Evolutionary conservation across 83 land plant genomes (phyloP).

Genomic region (Thuja plicata): DNA sequence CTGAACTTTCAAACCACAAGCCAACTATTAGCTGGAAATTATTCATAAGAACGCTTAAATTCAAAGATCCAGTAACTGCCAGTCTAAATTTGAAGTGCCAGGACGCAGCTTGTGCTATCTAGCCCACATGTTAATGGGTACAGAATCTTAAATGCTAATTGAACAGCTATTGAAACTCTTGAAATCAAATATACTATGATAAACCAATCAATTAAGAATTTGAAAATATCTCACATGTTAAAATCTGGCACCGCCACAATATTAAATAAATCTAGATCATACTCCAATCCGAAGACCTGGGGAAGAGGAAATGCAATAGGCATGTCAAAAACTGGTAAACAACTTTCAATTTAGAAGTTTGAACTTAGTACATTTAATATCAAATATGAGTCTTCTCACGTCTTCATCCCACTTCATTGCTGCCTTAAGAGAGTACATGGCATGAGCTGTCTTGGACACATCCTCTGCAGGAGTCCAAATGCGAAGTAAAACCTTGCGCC

Average conservation of each 20-base stretch:
- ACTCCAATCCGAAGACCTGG: constrained; percentile 96
- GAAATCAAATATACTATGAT: not conserved
- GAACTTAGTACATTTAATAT: constrained; percentile 2
- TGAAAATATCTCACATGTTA: constrained; percentile 70
- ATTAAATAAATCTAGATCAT: constrained; percentile 97
- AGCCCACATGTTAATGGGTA: not conserved
- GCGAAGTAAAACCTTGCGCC: constrained; percentile 68
- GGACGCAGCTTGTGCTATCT: not conserved
- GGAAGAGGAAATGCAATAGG: not conserved
- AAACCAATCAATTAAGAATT: not conserved
- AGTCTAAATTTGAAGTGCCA: not conserved
- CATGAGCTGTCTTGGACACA: constrained; percentile 88
- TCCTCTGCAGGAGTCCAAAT: constrained; percentile 95
- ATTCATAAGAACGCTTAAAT: not conserved
- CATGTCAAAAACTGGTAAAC: not conserved
- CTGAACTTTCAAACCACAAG: not conserved
- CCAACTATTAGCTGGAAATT: not conserved
- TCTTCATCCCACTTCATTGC: constrained; percentile 99
- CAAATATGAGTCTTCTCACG: constrained; percentile 33
- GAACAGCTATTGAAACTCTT: not conserved
- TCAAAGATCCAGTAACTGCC: not conserved
- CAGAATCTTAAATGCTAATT: not conserved
- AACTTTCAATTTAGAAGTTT: not conserved
- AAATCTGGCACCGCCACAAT: constrained; percentile 99
- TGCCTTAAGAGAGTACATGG: constrained; percentile 89